Evolutionary conservation across 2,329 filamentous ascomycete genomes (phyloP).

Genomic region (Phyllosticta paracitricarpa): DNA sequence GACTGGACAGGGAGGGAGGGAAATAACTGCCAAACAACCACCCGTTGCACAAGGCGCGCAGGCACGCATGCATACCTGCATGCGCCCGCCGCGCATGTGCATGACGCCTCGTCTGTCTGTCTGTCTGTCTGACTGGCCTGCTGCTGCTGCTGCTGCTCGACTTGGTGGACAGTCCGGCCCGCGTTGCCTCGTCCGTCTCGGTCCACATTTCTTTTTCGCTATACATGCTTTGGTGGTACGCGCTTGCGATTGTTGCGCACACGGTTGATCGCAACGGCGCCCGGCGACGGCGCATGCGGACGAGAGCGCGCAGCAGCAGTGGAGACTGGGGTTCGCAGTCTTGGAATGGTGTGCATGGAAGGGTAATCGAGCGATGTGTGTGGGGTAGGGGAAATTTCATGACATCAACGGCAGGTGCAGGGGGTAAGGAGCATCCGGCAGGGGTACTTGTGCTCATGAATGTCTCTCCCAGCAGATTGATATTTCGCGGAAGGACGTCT

Average conservation of each 20-base stretch:
- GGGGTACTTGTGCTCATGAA: neutral
- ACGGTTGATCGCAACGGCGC: neutral
- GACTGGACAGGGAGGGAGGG: neutral
- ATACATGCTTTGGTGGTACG: neutral
- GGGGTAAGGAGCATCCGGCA: neutral
- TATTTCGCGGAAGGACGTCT: neutral
- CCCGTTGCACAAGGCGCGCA: neutral
- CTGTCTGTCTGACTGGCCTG: neutral
- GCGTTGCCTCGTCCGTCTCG: neutral
- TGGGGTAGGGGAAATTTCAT: neutral
- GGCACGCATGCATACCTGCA: neutral
- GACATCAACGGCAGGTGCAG: neutral
- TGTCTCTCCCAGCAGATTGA: neutral
- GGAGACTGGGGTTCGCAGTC: neutral
- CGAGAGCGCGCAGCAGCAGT: neutral
- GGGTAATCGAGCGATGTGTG: neutral
- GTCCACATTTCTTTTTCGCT: neutral
- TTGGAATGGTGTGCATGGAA: neutral
- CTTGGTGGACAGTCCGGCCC: no score
- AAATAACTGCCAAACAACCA: neutral
- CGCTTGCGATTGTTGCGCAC: neutral
- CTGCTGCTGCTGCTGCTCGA: no score
- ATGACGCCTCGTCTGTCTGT: neutral
- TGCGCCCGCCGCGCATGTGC: neutral
- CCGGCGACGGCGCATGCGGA: neutral